Evolutionary conservation across 305 asterid species (phyloP).

Genomic region (Solanum hybrid): DNA sequence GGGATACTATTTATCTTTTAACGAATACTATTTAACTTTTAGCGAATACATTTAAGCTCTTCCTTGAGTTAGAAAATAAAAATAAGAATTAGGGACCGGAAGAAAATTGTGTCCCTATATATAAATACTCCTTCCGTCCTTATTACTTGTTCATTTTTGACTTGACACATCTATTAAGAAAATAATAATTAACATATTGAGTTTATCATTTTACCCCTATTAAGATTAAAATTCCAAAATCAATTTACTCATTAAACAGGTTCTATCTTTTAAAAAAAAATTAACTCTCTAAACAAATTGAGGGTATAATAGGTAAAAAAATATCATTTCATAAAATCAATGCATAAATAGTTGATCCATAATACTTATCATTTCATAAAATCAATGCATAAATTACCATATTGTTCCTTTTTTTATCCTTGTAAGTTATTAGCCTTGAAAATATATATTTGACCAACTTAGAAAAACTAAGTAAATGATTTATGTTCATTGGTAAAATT

Average conservation of each 20-base stretch:
- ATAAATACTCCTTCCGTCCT: not conserved
- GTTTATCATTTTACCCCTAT: not conserved
- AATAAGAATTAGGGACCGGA: not conserved
- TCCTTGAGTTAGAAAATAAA: not conserved
- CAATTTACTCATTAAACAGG: not conserved
- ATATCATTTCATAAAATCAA: too few species aligned
- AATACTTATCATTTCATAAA: too few species aligned
- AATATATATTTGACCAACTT: too few species aligned
- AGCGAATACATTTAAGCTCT: not conserved
- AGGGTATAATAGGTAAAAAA: not conserved
- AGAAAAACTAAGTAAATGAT: too few species aligned
- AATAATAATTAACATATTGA: not conserved
- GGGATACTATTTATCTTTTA: too few species aligned
- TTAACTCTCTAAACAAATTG: not conserved
- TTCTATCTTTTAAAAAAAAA: not conserved
- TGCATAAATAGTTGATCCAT: too few species aligned
- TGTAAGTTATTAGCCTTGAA: too few species aligned
- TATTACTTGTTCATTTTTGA: not conserved
- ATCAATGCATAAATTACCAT: too few species aligned
- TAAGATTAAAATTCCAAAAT: too few species aligned
- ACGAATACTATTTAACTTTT: too few species aligned
- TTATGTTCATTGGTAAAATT: too few species aligned
- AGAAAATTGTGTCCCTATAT: not conserved
- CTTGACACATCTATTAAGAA: not conserved
- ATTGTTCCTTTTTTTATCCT: too few species aligned